These are phyloP conservation scores for Pseudozyma sp. DNA, from an alignment of 1,284 basidiomycete genomes.

Conservation along the genomic window DNA sequence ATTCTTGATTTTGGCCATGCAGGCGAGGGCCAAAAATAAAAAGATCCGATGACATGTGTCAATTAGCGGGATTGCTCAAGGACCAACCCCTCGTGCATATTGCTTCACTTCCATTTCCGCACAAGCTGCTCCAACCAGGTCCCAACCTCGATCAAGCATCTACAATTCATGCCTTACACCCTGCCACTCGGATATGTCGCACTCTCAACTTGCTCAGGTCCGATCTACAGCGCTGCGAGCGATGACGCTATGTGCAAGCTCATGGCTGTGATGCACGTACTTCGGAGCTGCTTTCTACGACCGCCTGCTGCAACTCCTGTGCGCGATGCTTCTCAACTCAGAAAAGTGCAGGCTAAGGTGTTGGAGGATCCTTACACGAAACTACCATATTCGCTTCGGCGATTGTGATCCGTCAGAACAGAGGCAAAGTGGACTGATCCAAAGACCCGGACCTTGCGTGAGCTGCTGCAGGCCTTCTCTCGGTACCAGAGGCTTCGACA, in stretches of 20 bases:
- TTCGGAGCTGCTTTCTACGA: constrained; percentile 10
- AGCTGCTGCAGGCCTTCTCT: no score
- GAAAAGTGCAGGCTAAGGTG: no score
- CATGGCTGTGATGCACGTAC: constrained; percentile 30
- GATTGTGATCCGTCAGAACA: no score
- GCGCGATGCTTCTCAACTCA: constrained; percentile 11
- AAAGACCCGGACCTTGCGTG: no score
- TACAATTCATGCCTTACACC: constrained; percentile 7
- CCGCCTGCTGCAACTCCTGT: constrained; percentile 1
- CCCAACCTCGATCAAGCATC: constrained; percentile 26
- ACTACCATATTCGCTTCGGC: no score
- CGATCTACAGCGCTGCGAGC: background rate
- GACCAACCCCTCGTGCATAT: background rate
- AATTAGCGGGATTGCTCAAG: constrained; percentile 22
- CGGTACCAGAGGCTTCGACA: no score
- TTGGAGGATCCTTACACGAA: no score
- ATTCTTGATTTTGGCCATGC: background rate
- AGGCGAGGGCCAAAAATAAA: no score
- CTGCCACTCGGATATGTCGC: constrained; percentile 14
- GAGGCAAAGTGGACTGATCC: no score
- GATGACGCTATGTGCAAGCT: background rate
- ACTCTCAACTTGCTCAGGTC: background rate
- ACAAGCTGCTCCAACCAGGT: background rate
- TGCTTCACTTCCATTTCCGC: background rate
- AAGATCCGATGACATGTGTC: constrained; percentile 35